Percentiles rank a stretch among this genome's conserved stretches.
Conservation (phyloP, 1,284 basidiomycete genomes). For the Cryptococcus neoformans region DNA sequence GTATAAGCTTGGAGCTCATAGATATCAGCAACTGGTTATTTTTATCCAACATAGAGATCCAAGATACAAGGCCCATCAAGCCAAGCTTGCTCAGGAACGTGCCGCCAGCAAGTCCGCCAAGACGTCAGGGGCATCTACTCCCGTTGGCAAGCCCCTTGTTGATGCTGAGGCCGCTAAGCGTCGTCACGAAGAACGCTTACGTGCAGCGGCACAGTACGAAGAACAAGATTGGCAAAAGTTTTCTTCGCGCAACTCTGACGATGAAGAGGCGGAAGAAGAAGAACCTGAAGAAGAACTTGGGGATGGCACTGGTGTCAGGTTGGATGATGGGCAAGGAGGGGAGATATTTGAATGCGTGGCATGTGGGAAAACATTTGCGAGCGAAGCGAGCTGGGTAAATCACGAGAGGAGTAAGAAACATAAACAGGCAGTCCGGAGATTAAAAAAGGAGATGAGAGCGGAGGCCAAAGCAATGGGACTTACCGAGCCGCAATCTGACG, state of each 20-base stretch:
- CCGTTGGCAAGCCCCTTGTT: slow-evolving; percentile 12
- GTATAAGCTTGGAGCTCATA: neutral
- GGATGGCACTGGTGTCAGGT: slow-evolving; percentile 32
- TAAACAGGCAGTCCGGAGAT: slow-evolving; percentile 75
- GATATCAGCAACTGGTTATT: slow-evolving; percentile 65
- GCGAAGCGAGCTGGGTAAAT: slow-evolving; percentile 92
- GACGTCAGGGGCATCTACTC: slow-evolving; percentile 17
- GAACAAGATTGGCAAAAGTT: slow-evolving; percentile 78
- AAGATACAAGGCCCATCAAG: slow-evolving; percentile 72
- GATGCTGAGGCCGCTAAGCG: slow-evolving; percentile 21
- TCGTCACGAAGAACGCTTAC: slow-evolving; percentile 26
- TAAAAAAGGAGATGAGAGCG: slow-evolving; percentile 63
- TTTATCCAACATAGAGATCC: slow-evolving; percentile 95
- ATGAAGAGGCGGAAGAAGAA: slow-evolving; percentile 46
- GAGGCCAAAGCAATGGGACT: slow-evolving; percentile 26
- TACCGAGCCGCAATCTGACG: slow-evolving; percentile 10
- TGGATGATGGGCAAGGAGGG: slow-evolving; percentile 31
- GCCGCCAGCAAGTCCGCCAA: slow-evolving; percentile 9
- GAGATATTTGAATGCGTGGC: slow-evolving; percentile 86
- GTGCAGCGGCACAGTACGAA: slow-evolving; percentile 34
- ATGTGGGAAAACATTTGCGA: slow-evolving; percentile 85
- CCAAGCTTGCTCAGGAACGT: slow-evolving; percentile 50
- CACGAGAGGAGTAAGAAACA: slow-evolving; percentile 98
- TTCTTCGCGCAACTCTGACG: slow-evolving; percentile 57
- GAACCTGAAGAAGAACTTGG: slow-evolving; percentile 33